A percentile compares a stretch with the other conserved stretches of the same genome.
Conservation (phyloP, 352 stramenopile genomes). For the Phytophthora constricta region DNA sequence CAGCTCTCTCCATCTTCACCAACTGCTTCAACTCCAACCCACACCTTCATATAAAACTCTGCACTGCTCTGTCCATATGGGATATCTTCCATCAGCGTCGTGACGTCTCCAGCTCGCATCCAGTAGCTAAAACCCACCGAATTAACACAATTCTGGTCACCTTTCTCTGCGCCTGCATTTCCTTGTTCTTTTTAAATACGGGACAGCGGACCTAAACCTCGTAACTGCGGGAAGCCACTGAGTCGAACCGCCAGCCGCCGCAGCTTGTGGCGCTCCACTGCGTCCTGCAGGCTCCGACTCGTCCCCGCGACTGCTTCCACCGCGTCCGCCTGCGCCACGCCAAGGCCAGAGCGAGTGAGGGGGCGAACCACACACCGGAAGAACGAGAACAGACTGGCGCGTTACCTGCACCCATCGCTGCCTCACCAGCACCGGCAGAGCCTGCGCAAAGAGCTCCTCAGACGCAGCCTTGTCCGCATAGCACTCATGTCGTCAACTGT, state of each 20-base stretch:
- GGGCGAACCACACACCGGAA: not conserved
- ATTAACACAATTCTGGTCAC: too few species aligned
- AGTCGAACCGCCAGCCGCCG: slow-evolving; percentile 26
- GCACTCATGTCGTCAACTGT: slow-evolving; percentile 2
- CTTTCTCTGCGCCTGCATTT: not conserved
- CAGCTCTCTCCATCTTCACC: not conserved
- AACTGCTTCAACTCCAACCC: not conserved
- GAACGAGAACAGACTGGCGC: not conserved
- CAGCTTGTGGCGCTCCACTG: slow-evolving; percentile 41
- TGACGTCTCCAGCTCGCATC: slow-evolving; percentile 39
- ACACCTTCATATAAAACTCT: slow-evolving; percentile 42
- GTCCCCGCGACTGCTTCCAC: slow-evolving; percentile 40
- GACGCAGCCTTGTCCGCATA: not conserved
- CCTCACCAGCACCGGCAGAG: slow-evolving; percentile 45
- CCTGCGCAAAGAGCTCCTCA: slow-evolving; percentile 13
- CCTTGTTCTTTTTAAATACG: not conserved
- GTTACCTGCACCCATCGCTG: slow-evolving; percentile 54
- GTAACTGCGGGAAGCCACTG: slow-evolving; percentile 25
- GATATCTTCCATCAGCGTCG: slow-evolving; percentile 33
- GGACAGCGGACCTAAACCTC: slow-evolving; percentile 41
- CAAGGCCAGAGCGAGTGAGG: slow-evolving; percentile 1
- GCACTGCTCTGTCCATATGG: slow-evolving; percentile 4
- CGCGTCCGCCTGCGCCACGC: slow-evolving; percentile 32
- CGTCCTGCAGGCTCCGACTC: slow-evolving; percentile 25
- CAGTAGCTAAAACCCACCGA: slow-evolving; percentile 54